Conservation (phyloP, 345 rosid genomes). For the Bruguiera parviflora region DNA sequence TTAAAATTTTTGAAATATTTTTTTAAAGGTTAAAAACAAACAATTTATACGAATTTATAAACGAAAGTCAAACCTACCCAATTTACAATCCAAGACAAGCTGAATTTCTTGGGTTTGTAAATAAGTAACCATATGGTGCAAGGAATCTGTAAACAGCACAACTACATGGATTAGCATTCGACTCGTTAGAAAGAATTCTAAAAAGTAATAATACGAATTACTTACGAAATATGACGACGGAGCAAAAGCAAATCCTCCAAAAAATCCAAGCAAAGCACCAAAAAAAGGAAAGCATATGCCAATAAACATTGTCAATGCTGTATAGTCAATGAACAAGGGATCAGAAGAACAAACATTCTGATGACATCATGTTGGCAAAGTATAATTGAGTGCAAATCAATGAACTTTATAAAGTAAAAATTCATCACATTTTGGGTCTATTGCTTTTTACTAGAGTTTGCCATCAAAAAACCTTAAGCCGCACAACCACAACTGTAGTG, state of each 20-base stretch:
- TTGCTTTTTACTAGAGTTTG: too few species aligned
- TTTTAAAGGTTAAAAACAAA: too few species aligned
- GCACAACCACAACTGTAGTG: too few species aligned
- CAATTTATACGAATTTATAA: too few species aligned
- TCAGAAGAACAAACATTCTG: background rate
- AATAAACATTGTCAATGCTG: slow-evolving; percentile 70
- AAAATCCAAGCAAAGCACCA: slow-evolving; percentile 72
- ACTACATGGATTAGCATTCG: too few species aligned
- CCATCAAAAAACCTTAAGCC: too few species aligned
- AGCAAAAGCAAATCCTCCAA: slow-evolving; percentile 88
- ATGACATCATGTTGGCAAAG: background rate
- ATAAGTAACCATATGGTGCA: slow-evolving; percentile 71
- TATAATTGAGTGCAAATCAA: too few species aligned
- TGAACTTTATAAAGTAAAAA: too few species aligned
- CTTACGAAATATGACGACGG: slow-evolving; percentile 76
- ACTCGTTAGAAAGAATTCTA: too few species aligned
- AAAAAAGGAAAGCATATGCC: slow-evolving; percentile 72
- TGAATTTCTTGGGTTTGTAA: slow-evolving; percentile 60
- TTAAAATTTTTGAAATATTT: too few species aligned
- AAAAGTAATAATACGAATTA: background rate
- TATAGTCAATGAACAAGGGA: background rate
- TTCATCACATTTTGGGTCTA: too few species aligned
- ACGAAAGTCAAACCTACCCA: slow-evolving; percentile 46
- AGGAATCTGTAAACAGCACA: slow-evolving; percentile 44
- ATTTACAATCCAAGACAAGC: slow-evolving; percentile 58